Conservation (phyloP, 176 grass and related monocot species). For the Luzula sylvatica region DNA sequence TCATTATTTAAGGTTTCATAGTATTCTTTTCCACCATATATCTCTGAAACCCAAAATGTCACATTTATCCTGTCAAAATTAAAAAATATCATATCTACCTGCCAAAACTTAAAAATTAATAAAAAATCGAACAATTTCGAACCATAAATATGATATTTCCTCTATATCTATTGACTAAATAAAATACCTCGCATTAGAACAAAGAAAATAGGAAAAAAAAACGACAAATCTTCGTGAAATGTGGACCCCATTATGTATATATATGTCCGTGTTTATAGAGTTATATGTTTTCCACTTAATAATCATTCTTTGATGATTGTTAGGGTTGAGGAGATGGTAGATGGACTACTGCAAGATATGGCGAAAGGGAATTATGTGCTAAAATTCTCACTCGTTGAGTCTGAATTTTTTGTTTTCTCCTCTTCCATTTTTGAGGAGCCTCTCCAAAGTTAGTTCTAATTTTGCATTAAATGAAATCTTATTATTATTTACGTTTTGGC, state of each 20-base stretch:
- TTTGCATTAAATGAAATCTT: neutral
- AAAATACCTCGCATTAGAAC: neutral
- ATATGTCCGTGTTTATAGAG: neutral
- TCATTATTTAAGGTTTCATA: neutral
- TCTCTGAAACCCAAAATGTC: neutral
- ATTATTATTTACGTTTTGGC: neutral
- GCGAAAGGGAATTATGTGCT: neutral
- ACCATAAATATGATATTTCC: too few species aligned
- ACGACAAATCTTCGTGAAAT: neutral
- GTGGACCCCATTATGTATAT: neutral
- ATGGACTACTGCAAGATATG: neutral
- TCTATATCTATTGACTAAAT: neutral
- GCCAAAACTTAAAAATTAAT: too few species aligned
- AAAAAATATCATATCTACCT: too few species aligned
- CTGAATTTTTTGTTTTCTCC: conserved; percentile 5
- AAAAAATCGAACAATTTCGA: too few species aligned
- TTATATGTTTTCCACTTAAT: neutral
- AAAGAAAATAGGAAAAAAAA: neutral
- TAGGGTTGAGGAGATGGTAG: conserved; percentile 4
- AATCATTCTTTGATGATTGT: neutral
- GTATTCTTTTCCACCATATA: neutral
- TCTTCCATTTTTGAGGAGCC: neutral
- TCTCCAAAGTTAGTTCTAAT: neutral
- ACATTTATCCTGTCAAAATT: conserved; percentile 1
- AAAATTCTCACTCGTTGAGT: neutral